Evolutionary conservation across 2,329 filamentous ascomycete genomes (phyloP), one percentile per base, ranked within the genome.

Genomic region (Biscogniauxia mediterranea): DNA sequence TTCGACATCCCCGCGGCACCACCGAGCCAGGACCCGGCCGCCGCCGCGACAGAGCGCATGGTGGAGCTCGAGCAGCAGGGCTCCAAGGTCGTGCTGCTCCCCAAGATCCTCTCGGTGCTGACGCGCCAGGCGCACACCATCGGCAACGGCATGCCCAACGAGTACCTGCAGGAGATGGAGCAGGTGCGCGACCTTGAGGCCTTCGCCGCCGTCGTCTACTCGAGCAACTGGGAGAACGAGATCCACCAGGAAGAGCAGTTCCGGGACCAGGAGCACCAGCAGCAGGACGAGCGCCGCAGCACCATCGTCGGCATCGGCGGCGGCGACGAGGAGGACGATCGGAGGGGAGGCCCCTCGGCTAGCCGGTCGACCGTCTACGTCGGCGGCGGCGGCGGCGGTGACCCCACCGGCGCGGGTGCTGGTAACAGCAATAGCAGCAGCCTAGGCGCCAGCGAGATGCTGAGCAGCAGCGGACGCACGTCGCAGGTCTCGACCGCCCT

Each of bases 81-180:
- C 15, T 79, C 89, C 49, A 94, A 93, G 77, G 76, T 79, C 17
- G 80, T 87, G n/a, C 75, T 85, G 38, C 84, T 99, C 50, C 95
- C 95, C 54, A 96, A 92, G 76, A 89, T 96, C 57, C 81, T 99
- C 42, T 96, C 94, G 2, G 89, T 96, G 5, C 85, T 98, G 69
- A 95, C 93, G 49, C 87, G 92, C 67, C 93, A 99, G 79, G 94
- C 94, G 5, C 93, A 97, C 75, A 84, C 82, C 58, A 96, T 99
- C 68, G 94, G 93, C 57, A 89, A 89, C 70, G 91, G 91, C 68
- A 84, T 86, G 77, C 87, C 83, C 60, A 92, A 85, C 75, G 88
- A 84, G 78, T 90, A 90, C 72, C 80, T 90, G 32, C 83, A 87
- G 69, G 86, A 88, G 49, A 92, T 96, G 82, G 92, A 96, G 76